A percentile compares a stretch with the other conserved stretches of the same genome.
phyloP scores from a whole-genome alignment of 176 grass and related monocot species.

The Carex cristatella region DNA sequence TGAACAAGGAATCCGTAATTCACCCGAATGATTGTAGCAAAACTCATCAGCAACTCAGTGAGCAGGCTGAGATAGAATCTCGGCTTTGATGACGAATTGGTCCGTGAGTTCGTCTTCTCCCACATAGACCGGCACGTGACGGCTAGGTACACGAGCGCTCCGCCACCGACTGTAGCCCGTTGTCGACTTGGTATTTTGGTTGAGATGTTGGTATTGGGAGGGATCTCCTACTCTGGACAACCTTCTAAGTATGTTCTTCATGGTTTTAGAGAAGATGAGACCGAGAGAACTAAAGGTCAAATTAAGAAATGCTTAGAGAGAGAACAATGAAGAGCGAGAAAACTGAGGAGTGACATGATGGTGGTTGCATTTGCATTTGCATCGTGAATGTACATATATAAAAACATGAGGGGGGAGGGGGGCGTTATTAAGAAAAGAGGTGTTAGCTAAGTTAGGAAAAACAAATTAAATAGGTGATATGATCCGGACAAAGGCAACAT shows the following conservation, averaged over 20 bases:
- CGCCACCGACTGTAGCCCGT: constrained; percentile 15
- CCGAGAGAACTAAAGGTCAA: background rate
- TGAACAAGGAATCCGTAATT: constrained; percentile 82
- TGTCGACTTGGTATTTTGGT: background rate
- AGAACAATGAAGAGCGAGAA: background rate
- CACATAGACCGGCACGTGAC: constrained; percentile 77
- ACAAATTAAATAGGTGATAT: background rate
- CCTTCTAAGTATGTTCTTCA: constrained; percentile 57
- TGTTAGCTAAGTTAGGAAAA: background rate
- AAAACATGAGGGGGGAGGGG: background rate
- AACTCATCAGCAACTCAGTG: constrained; percentile 78
- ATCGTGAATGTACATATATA: background rate
- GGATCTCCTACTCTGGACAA: constrained; percentile 66
- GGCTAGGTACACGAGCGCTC: constrained; percentile 30
- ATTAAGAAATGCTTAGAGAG: background rate
- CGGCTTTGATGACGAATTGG: constrained; percentile 62
- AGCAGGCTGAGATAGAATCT: constrained; percentile 58
- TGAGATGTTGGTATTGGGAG: constrained; percentile 41
- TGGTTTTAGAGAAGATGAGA: constrained; percentile 3
- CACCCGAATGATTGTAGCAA: constrained; percentile 74
- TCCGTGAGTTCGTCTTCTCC: constrained; percentile 65
- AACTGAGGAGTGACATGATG: background rate
- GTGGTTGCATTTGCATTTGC: background rate
- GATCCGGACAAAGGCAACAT: no score
- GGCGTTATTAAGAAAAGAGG: background rate